A percentile compares a stretch with the other conserved stretches of the same genome.
Evolutionary conservation across 306 rosid species (phyloP).

Genomic region (Fagus sylvatica): DNA sequence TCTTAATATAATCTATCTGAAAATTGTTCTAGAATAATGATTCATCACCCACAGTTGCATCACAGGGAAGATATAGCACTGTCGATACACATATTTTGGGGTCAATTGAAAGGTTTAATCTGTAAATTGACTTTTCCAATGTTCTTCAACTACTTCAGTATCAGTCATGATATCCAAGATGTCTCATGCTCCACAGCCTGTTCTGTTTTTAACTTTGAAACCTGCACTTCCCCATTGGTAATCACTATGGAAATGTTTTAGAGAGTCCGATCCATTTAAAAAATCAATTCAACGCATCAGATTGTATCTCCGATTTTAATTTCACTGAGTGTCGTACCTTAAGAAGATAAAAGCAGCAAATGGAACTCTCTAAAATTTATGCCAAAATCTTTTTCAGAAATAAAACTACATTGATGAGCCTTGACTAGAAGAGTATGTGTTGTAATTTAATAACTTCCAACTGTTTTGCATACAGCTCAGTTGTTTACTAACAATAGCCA

Average conservation of each 20-base stretch:
- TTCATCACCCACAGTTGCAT: too few relatives aligned
- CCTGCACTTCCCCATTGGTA: slow-evolving; percentile 56
- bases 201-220: slow-evolving; percentile 41
- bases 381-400: slow-evolving; percentile 42
- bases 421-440: slow-evolving; percentile 37
- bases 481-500: not conserved
- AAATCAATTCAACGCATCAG: slow-evolving; percentile 65
- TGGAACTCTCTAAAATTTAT: slow-evolving; percentile 62
- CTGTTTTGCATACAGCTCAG: slow-evolving; percentile 34
- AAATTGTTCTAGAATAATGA: too few relatives aligned
- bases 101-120: slow-evolving; percentile 68
- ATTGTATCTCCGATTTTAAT: slow-evolving; percentile 61
- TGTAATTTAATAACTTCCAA: slow-evolving; percentile 71
- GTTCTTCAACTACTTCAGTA: slow-evolving; percentile 58
- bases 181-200: too few relatives aligned
- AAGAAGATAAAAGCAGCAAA: slow-evolving; percentile 61
- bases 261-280: slow-evolving; percentile 37
- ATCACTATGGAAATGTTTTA: slow-evolving; percentile 34
- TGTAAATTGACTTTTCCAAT: slow-evolving; percentile 53
- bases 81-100: slow-evolving; percentile 76
- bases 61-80: slow-evolving; percentile 59
- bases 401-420: slow-evolving; percentile 37
- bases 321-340: slow-evolving; percentile 60
- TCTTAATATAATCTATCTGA: too few relatives aligned
- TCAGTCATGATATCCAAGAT: too few relatives aligned